phyloP scores from a whole-genome alignment of 768 basidiomycete species.

The Gloeostereum incarnatum region DNA sequence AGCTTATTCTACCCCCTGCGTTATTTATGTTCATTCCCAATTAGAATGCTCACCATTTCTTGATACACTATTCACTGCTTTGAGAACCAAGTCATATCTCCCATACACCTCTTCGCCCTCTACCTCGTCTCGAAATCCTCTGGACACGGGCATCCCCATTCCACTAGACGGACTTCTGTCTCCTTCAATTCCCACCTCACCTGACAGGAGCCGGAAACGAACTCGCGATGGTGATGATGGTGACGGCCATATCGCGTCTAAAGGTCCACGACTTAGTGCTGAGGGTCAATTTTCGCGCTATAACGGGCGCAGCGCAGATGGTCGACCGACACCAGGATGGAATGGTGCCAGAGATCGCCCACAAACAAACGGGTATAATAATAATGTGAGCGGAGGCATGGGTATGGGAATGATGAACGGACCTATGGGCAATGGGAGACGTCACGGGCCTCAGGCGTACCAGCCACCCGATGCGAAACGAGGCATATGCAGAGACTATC shows the following conservation, averaged over 20 bases:
- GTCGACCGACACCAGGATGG: slow-evolving; percentile 33
- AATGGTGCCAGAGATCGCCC: slow-evolving; percentile 24
- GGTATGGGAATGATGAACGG: too few relatives aligned
- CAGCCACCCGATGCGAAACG: slow-evolving; percentile 65
- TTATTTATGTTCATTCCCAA: slow-evolving; percentile 7
- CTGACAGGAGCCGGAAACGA: slow-evolving; percentile 58
- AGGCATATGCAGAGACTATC: slow-evolving; percentile 85
- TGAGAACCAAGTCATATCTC: slow-evolving; percentile 80
- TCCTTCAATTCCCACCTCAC: slow-evolving; percentile 29
- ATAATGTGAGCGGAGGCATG: slow-evolving; percentile 16
- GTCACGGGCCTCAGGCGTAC: slow-evolving; percentile 47
- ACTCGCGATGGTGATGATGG: slow-evolving; percentile 52
- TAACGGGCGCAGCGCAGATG: slow-evolving; percentile 27
- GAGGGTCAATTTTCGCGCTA: slow-evolving; percentile 66
- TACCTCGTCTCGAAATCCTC: slow-evolving; percentile 26
- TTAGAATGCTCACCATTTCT: slow-evolving; percentile 69
- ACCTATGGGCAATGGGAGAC: slow-evolving; percentile 17
- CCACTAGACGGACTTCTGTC: slow-evolving; percentile 59
- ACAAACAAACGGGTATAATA: slow-evolving; percentile 17
- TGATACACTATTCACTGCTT: slow-evolving; percentile 75
- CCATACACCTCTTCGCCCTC: slow-evolving; percentile 53
- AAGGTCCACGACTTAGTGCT: slow-evolving; percentile 58
- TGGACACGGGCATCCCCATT: slow-evolving; percentile 71
- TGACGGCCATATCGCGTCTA: slow-evolving; percentile 49
- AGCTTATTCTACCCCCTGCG: background rate